These are phyloP conservation scores for Yamadazyma takamatsuzukensis DNA, from an alignment of 805 yeast species.

Conservation along the genomic window DNA sequence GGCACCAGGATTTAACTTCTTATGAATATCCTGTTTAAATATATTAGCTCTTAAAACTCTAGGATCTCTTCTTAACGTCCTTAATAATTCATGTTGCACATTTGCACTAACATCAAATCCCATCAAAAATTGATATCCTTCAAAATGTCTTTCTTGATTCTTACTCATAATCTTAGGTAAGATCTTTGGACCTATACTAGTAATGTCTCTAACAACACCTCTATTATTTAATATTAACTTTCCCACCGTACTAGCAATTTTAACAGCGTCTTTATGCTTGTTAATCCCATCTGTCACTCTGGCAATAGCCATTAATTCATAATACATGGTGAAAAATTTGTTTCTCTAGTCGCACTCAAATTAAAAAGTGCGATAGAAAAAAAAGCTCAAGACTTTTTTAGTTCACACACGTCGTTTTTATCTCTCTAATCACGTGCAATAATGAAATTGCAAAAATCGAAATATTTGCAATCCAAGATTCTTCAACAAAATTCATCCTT, in stretches of 20 bases:
- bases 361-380: background rate
- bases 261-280: conserved; percentile 37
- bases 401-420: background rate
- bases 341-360: too few species aligned
- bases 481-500: background rate
- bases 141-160: conserved; percentile 85
- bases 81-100: conserved; percentile 79
- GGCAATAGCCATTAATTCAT: conserved; percentile 87
- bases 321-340: conserved; percentile 53
- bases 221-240: conserved; percentile 79
- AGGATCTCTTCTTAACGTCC: conserved; percentile 83
- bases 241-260: conserved; percentile 65
- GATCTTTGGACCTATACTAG: conserved; percentile 72
- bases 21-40: conserved; percentile 55
- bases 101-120: conserved; percentile 82
- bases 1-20: conserved; percentile 52
- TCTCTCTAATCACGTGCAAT: conserved; percentile 9
- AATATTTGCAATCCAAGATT: conserved; percentile 1
- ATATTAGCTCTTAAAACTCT: conserved; percentile 80
- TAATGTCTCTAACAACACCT: conserved; percentile 86
- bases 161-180: conserved; percentile 80
- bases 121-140: conserved; percentile 84
- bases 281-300: conserved; percentile 63
- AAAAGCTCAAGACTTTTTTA: background rate
- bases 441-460: conserved; percentile 5